phyloP scores from a whole-genome alignment of 139 green algal genomes.

The Ostreobium quekettii region DNA sequence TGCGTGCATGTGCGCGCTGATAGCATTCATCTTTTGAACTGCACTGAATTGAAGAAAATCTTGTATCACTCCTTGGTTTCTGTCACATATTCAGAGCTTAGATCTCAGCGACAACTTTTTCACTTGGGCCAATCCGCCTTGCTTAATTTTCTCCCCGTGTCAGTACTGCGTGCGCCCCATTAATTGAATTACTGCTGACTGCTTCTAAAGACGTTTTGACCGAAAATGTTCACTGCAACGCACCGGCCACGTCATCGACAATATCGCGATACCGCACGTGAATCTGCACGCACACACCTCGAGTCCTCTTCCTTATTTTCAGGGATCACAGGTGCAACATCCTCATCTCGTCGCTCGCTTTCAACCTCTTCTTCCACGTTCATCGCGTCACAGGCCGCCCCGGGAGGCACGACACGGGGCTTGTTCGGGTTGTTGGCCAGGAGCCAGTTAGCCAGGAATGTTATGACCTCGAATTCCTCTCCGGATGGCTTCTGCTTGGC shows the following conservation, averaged over 20 bases:
- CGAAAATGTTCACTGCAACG: too few species aligned
- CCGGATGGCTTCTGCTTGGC: conserved; percentile 54
- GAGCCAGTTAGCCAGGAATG: conserved; percentile 64
- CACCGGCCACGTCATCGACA: not conserved
- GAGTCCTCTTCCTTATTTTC: not conserved
- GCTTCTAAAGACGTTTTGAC: too few species aligned
- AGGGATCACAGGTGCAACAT: not conserved
- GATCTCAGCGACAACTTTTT: too few species aligned
- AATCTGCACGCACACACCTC: not conserved
- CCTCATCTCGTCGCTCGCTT: not conserved
- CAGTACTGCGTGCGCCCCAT: too few species aligned
- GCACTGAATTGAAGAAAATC: too few species aligned
- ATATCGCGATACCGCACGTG: not conserved
- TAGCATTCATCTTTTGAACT: too few species aligned
- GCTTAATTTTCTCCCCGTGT: too few species aligned
- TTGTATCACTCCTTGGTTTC: too few species aligned
- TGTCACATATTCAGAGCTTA: too few species aligned
- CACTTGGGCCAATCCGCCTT: too few species aligned
- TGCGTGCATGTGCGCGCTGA: too few species aligned
- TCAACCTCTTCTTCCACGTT: conserved; percentile 45
- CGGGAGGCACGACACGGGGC: conserved; percentile 26
- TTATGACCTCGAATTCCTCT: conserved; percentile 50
- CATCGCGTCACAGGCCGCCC: conserved; percentile 28
- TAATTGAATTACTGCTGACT: too few species aligned
- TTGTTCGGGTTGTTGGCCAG: conserved; percentile 81